These are phyloP conservation scores for Lizanozyma gosingica DNA, from an alignment of 1,139 yeast genomes.

Conservation along the genomic window DNA sequence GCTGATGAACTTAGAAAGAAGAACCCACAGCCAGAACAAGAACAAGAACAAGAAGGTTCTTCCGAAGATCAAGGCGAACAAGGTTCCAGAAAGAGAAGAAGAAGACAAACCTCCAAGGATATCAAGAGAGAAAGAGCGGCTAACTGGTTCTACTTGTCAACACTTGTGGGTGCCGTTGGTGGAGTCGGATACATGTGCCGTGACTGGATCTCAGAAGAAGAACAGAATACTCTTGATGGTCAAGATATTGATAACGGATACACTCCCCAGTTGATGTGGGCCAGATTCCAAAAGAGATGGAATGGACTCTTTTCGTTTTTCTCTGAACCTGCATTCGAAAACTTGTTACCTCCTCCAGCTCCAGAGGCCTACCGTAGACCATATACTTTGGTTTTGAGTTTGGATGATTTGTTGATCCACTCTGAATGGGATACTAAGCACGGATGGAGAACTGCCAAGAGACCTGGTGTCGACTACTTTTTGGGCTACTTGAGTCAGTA, in stretches of 20 bases:
- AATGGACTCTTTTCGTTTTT: slow-evolving; percentile 73
- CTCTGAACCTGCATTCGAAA: slow-evolving; percentile 90
- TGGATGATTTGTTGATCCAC: slow-evolving; percentile 86
- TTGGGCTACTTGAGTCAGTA: slow-evolving; percentile 89
- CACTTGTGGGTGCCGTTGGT: slow-evolving; percentile 52
- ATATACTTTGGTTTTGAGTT: slow-evolving; percentile 74
- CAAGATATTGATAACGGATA: slow-evolving; percentile 58
- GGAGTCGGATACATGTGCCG: slow-evolving; percentile 73
- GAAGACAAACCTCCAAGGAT: slow-evolving; percentile 57
- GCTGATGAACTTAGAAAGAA: slow-evolving; percentile 7
- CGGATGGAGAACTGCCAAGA: slow-evolving; percentile 98
- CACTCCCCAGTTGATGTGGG: slow-evolving; percentile 54
- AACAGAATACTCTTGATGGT: slow-evolving; percentile 42
- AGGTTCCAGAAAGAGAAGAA: slow-evolving; percentile 31
- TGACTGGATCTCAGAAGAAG: slow-evolving; percentile 80
- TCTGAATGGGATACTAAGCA: slow-evolving; percentile 85
- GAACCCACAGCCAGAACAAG: slow-evolving; percentile 9
- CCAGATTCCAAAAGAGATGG: slow-evolving; percentile 63
- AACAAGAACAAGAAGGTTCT: slow-evolving; percentile 7
- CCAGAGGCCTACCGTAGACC: slow-evolving; percentile 93
- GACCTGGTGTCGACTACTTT: slow-evolving; percentile 97
- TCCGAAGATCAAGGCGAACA: slow-evolving; percentile 6
- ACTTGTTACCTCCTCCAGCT: slow-evolving; percentile 79
- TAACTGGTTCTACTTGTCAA: slow-evolving; percentile 54
- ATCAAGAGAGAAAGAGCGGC: slow-evolving; percentile 54